phyloP scores from a whole-genome alignment of 306 rosid genomes.

The Corylus americana region DNA sequence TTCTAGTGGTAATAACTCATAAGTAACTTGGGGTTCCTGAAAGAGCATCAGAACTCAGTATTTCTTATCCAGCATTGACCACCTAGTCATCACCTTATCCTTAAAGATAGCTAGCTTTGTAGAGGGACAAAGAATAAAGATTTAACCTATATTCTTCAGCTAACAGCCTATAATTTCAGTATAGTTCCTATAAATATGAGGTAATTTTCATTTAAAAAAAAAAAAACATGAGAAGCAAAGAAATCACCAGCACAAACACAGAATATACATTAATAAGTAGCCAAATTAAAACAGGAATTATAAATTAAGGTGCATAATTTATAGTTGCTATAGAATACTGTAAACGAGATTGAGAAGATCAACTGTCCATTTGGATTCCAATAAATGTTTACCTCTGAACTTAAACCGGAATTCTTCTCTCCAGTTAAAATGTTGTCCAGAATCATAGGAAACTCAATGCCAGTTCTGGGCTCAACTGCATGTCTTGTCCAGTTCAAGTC shows the following conservation, averaged over 20 bases:
- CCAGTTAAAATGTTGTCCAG: slow-evolving; percentile 49
- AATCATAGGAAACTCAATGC: slow-evolving; percentile 82
- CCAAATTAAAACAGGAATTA: slow-evolving; percentile 5
- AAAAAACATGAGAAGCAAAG: not conserved
- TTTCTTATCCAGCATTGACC: not conserved
- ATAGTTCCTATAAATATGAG: not conserved
- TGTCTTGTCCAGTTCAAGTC: slow-evolving; percentile 57
- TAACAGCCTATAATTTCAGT: not conserved
- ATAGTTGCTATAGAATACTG: slow-evolving; percentile 6
- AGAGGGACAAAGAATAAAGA: too few species aligned
- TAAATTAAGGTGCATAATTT: slow-evolving; percentile 13
- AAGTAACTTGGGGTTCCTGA: not conserved
- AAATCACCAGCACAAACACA: not conserved
- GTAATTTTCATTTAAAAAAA: not conserved
- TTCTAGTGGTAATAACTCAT: not conserved
- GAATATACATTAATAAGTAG: slow-evolving; percentile 6
- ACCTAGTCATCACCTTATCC: too few species aligned
- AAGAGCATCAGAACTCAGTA: not conserved
- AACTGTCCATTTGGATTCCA: slow-evolving; percentile 14
- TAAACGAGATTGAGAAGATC: slow-evolving; percentile 7
- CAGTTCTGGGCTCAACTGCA: slow-evolving; percentile 83
- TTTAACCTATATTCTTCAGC: too few species aligned
- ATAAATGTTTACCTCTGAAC: slow-evolving; percentile 65
- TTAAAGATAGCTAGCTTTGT: too few species aligned
- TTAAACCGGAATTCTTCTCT: slow-evolving; percentile 49